Evolutionary conservation across 2,329 filamentous ascomycete species (phyloP).

Genomic region (Ophiocordyceps camponoti-leonardi): DNA sequence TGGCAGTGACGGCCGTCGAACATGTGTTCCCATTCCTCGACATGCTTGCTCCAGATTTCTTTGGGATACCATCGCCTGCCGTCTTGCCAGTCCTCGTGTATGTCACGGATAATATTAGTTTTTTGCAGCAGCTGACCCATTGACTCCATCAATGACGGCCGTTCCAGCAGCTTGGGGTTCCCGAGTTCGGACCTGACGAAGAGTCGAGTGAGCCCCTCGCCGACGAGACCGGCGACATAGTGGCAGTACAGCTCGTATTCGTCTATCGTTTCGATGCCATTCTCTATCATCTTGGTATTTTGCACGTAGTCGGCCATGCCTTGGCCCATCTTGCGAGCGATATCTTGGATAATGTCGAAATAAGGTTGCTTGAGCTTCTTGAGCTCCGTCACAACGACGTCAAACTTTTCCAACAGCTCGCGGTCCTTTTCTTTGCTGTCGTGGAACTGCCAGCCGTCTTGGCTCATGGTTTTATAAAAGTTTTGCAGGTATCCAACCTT

Average conservation of each 20-base stretch:
- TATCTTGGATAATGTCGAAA: conserved; percentile 75
- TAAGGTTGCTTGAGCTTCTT: conserved; percentile 78
- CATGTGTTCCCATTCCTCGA: conserved; percentile 75
- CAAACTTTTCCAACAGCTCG: conserved; percentile 82
- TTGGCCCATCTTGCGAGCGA: conserved; percentile 88
- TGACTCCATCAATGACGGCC: conserved; percentile 70
- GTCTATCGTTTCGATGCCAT: conserved; percentile 65
- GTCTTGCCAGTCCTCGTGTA: conserved; percentile 79
- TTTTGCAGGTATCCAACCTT: conserved; percentile 77
- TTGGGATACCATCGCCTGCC: conserved; percentile 85
- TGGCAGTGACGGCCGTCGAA: conserved; percentile 67
- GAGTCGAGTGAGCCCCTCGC: conserved; percentile 76
- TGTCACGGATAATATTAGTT: conserved; percentile 95
- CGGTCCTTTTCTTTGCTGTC: conserved; percentile 90
- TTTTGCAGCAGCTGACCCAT: conserved; percentile 98
- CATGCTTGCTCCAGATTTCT: conserved; percentile 94
- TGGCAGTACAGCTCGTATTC: conserved; percentile 97
- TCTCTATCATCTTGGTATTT: conserved; percentile 63
- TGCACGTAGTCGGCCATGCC: conserved; percentile 94
- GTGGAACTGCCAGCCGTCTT: conserved; percentile 80
- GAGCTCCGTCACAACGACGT: conserved; percentile 71
- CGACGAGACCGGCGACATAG: conserved; percentile 96
- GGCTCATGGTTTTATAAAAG: conserved; percentile 62
- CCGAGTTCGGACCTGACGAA: conserved; percentile 80
- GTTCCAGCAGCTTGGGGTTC: conserved; percentile 66